These are phyloP conservation scores for Xylaria sp. DNA, from an alignment of 2,329 filamentous ascomycete species.

Conservation along the genomic window DNA sequence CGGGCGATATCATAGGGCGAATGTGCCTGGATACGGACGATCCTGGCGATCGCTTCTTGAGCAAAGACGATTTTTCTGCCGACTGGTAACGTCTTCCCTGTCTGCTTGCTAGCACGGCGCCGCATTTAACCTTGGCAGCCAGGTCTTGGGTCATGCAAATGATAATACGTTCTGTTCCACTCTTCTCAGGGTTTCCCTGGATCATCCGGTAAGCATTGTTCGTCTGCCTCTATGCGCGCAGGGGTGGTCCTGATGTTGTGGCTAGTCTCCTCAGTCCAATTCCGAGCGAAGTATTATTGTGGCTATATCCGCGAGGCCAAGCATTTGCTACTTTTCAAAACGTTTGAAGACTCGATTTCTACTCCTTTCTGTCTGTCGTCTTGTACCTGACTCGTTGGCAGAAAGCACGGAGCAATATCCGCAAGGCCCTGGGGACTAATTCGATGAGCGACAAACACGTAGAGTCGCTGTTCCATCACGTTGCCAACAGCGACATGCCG, in stretches of 20 bases:
- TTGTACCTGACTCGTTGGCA: slow-evolving; percentile 21
- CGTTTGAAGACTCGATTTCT: slow-evolving; percentile 10
- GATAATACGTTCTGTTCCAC: slow-evolving; percentile 42
- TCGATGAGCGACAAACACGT: slow-evolving; percentile 29
- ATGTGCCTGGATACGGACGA: slow-evolving; percentile 39
- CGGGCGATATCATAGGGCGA: slow-evolving; percentile 37
- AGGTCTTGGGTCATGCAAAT: slow-evolving; percentile 41
- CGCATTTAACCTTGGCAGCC: not conserved
- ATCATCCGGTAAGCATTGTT: slow-evolving; percentile 36
- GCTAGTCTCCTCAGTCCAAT: slow-evolving; percentile 37
- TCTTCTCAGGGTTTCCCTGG: slow-evolving; percentile 41
- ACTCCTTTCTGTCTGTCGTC: not conserved
- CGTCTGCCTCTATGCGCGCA: not conserved
- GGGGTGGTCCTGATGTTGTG: not conserved
- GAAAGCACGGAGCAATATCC: slow-evolving; percentile 41
- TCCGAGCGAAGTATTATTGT: slow-evolving; percentile 28
- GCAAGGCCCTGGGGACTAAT: slow-evolving; percentile 30
- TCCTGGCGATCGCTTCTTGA: slow-evolving; percentile 37
- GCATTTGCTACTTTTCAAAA: slow-evolving; percentile 31
- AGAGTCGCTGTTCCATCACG: slow-evolving; percentile 46
- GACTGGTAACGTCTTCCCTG: slow-evolving; percentile 39
- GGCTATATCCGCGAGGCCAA: slow-evolving; percentile 33
- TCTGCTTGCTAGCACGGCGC: not conserved
- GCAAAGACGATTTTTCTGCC: slow-evolving; percentile 39
- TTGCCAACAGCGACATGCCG: slow-evolving; percentile 48